phyloP scores from a whole-genome alignment of 176 grass and related monocot species.

The Bothriochloa decipiens region DNA sequence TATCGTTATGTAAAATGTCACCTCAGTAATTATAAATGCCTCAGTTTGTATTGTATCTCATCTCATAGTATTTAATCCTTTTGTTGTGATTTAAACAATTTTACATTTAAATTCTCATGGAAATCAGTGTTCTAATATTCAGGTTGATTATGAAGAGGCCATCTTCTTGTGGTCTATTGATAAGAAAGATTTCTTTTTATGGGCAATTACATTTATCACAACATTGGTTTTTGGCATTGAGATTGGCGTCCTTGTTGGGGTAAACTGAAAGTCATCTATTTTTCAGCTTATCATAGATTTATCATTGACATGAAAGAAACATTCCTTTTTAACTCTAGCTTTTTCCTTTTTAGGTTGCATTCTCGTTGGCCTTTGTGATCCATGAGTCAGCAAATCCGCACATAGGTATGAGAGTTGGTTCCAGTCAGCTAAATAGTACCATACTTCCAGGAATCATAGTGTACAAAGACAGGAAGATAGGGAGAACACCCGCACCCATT shows the following conservation, averaged over 20 bases:
- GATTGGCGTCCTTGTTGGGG: slow-evolving; percentile 93
- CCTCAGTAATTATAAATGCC: neutral
- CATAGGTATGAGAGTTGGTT: slow-evolving; percentile 52
- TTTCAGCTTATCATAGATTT: neutral
- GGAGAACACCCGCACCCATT: no score
- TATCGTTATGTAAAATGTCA: neutral
- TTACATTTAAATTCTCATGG: slow-evolving; percentile 16
- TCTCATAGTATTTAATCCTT: slow-evolving; percentile 17
- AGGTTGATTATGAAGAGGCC: slow-evolving; percentile 93
- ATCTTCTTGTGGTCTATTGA: slow-evolving; percentile 92
- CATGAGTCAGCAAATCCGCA: slow-evolving; percentile 97
- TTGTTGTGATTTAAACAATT: slow-evolving; percentile 24
- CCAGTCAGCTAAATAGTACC: neutral
- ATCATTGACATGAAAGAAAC: neutral
- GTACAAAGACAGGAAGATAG: no score
- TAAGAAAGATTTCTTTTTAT: slow-evolving; percentile 95
- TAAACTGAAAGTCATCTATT: slow-evolving; percentile 41
- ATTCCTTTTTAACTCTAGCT: slow-evolving; percentile 14
- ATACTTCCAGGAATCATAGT: neutral
- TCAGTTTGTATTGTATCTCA: slow-evolving; percentile 21
- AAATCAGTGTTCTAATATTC: slow-evolving; percentile 37
- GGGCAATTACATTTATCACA: slow-evolving; percentile 76
- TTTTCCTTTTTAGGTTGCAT: slow-evolving; percentile 68
- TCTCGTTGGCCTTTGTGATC: slow-evolving; percentile 96
- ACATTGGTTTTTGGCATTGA: slow-evolving; percentile 93